phyloP scores from a whole-genome alignment of 2,329 filamentous ascomycete genomes.

The Gyromitra esculenta region DNA sequence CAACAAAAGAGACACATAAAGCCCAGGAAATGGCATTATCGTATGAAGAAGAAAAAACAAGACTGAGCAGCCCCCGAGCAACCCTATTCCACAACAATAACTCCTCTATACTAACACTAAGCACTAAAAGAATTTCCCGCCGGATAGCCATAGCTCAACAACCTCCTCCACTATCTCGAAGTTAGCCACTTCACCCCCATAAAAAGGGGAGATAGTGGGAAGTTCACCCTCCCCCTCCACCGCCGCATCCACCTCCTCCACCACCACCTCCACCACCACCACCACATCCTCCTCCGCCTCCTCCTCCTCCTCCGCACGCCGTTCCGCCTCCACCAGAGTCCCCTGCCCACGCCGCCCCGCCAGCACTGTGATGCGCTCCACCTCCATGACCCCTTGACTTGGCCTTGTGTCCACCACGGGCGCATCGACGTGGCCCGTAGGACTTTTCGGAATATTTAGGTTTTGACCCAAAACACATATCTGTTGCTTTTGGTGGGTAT shows the following conservation, averaged over 20 bases:
- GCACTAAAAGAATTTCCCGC: background rate
- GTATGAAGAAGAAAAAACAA: slow-evolving; percentile 7
- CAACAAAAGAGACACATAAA: background rate
- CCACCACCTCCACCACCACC: slow-evolving; percentile 15
- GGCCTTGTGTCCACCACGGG: background rate
- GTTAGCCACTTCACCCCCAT: background rate
- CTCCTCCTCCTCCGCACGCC: slow-evolving; percentile 6
- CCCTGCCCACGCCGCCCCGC: background rate
- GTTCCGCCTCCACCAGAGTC: background rate
- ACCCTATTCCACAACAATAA: background rate
- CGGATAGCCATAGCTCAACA: background rate
- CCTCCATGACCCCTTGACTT: background rate
- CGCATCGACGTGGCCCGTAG: slow-evolving; percentile 4
- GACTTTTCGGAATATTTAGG: slow-evolving; percentile 22
- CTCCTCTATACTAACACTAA: background rate
- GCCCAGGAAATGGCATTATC: background rate
- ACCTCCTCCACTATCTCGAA: background rate
- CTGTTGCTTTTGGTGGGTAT: background rate
- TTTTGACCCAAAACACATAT: slow-evolving; percentile 41
- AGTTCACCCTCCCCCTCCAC: slow-evolving; percentile 10
- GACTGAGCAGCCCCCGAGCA: background rate
- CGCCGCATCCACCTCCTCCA: background rate
- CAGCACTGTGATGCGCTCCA: background rate
- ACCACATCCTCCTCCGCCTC: background rate
- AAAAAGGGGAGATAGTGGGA: background rate